Percentiles rank a stretch among this genome's conserved stretches.
Evolutionary conservation across 2,329 filamentous ascomycete genomes (phyloP).

Genomic region (Aspergillus niger): DNA sequence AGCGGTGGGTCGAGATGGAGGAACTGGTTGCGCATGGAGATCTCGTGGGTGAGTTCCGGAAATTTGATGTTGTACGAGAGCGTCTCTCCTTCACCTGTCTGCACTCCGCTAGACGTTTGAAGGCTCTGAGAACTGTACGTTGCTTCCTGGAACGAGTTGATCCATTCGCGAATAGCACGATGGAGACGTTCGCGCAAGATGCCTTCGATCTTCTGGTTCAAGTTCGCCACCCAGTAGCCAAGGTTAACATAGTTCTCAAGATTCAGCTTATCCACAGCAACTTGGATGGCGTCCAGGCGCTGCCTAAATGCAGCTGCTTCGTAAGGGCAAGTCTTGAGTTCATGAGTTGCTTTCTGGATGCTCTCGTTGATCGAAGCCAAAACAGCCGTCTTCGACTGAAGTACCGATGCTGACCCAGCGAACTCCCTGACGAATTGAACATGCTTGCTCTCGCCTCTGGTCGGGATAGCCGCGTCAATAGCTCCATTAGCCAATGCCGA

Average conservation of each 20-base stretch:
- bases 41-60: constrained; percentile 72
- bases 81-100: constrained; percentile 32
- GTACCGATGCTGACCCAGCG: constrained; percentile 77
- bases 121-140: constrained; percentile 32
- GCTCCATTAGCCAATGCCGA: constrained; percentile 60
- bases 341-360: constrained; percentile 76
- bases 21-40: constrained; percentile 97
- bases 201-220: constrained; percentile 82
- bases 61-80: constrained; percentile 44
- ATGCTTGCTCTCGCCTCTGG: constrained; percentile 81
- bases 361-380: constrained; percentile 78
- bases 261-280: constrained; percentile 92
- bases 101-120: constrained; percentile 26
- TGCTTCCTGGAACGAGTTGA: constrained; percentile 72
- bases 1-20: constrained; percentile 95
- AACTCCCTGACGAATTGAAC: constrained; percentile 96
- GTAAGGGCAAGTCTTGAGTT: constrained; percentile 83
- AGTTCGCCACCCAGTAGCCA: constrained; percentile 80
- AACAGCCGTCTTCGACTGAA: constrained; percentile 84
- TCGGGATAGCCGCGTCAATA: constrained; percentile 59
- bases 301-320: constrained; percentile 75
- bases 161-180: constrained; percentile 83
- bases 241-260: constrained; percentile 95
- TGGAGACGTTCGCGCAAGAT: constrained; percentile 81
- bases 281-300: constrained; percentile 82